Percentiles rank a stretch among this genome's conserved stretches.
phyloP scores from a whole-genome alignment of 768 basidiomycete genomes.

The Trametes meyenii region DNA sequence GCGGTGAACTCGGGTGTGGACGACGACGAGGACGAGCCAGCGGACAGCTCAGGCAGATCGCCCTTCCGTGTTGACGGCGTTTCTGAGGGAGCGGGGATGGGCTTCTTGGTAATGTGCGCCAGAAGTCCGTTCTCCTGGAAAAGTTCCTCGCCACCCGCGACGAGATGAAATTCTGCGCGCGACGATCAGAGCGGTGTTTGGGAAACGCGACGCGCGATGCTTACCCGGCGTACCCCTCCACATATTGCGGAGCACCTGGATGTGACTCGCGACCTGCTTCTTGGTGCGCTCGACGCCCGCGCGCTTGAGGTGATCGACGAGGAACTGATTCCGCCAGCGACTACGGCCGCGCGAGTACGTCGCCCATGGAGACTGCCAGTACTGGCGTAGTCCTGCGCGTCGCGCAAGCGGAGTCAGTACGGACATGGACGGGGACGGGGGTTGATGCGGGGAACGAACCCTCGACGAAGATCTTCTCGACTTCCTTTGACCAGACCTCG shows the following conservation, averaged over 20 bases:
- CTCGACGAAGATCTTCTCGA: conserved; percentile 78
- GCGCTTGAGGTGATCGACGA: conserved; percentile 78
- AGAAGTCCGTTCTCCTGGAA: conserved; percentile 47
- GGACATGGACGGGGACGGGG: conserved; percentile 5
- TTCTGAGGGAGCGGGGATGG: conserved; percentile 7
- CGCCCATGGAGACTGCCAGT: conserved; percentile 82
- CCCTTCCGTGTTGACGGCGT: conserved; percentile 8
- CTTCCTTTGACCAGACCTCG: conserved; percentile 82
- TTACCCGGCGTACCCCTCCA: conserved; percentile 82
- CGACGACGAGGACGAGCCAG: conserved; percentile 34
- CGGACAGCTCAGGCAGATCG: conserved; percentile 21
- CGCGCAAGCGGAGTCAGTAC: conserved; percentile 8
- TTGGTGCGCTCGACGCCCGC: conserved; percentile 73
- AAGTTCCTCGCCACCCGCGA: conserved; percentile 79
- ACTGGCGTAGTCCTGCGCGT: conserved; percentile 64
- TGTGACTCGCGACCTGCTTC: conserved; percentile 90
- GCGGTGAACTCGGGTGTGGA: conserved; percentile 32
- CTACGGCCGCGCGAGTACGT: conserved; percentile 79
- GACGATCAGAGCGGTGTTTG: conserved; percentile 19
- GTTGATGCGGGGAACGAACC: conserved; percentile 42
- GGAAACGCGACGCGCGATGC: conserved; percentile 18
- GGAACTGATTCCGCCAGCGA: conserved; percentile 83
- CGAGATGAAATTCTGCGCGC: conserved; percentile 68
- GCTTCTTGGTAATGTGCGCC: conserved; percentile 47
- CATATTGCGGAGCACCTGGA: conserved; percentile 85